Percentiles rank a stretch among this genome's conserved stretches.
Conservation (phyloP, 768 basidiomycete genomes). For the Leucosporidium scottii region DNA sequence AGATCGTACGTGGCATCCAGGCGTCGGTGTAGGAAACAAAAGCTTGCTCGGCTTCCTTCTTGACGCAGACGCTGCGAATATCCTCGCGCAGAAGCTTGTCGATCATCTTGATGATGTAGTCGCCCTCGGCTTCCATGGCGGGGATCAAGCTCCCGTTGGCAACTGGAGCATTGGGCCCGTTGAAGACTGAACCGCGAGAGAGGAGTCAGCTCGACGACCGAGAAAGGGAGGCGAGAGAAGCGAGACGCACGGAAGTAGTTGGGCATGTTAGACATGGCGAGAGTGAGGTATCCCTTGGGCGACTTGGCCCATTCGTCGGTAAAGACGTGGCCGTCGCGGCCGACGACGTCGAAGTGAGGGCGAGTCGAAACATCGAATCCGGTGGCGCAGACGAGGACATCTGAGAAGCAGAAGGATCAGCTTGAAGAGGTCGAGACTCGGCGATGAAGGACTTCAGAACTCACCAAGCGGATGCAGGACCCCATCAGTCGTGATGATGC, state of each 20-base stretch:
- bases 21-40: conserved; percentile 11
- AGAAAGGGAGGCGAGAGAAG: not conserved
- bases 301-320: conserved; percentile 15
- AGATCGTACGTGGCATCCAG: conserved; percentile 17
- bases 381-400: conserved; percentile 1
- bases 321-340: conserved; percentile 15
- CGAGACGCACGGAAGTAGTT: conserved; percentile 10
- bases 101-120: conserved; percentile 19
- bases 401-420: not conserved
- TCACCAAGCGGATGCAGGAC: no score
- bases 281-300: conserved; percentile 19
- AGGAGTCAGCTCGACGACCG: not conserved
- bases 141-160: conserved; percentile 17
- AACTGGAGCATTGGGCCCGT: not conserved
- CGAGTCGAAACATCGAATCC: conserved; percentile 16
- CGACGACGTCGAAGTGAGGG: conserved; percentile 13
- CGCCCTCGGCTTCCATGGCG: conserved; percentile 12
- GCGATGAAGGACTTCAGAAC: no score
- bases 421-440: no score
- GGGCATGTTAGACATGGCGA: conserved; percentile 18
- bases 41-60: conserved; percentile 10
- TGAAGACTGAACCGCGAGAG: not conserved
- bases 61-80: conserved; percentile 17
- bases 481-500: conserved; percentile 56
- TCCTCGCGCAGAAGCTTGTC: conserved; percentile 23